Base-by-base conservation (phyloP, 345 rosid species). In the Citrus sp. region DNA sequence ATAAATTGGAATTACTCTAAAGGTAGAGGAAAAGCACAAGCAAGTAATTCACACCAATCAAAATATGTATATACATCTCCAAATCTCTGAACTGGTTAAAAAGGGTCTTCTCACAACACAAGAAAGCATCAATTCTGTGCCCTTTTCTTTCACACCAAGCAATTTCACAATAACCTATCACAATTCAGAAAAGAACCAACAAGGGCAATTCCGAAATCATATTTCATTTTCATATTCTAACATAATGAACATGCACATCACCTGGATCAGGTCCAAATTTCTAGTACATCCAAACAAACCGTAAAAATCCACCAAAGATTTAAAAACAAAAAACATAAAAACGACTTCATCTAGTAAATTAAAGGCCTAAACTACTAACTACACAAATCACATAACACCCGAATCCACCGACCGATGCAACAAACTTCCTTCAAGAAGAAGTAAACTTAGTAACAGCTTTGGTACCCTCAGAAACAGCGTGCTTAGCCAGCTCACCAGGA, bases 361-460 rank as follows among this genome's bases (percentile, higher is more conserved):
- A 4, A 72, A 78, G 19, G 18, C 78, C 79, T 61, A 80, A 72
- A 54, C 80, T 18, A 70, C 82, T 77, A 78, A 75, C 78, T 80
- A 37, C 73, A 77, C 67, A 82, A 73, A 38, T 34, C 22, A 8
- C 8, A 63, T 18, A 7, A 34, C 1, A 42, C 2, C 7, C 10
- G 68, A 54, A 63, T 49, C 22, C 63, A 38, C 8, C 69, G 22
- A 22, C 24, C 38, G 9, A 74, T 21, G 40, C 63, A 34, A 28
- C 54, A 42, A 18, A 6, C 18, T 1, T 4, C 16, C 9, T 75
- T 82, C 70, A 87, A 67, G 88, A 79, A 18, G 87, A 85, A 3
- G 89, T 87, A 49, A 87, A 87, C 70, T 87, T 87, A 0, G 87
- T 87, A 0, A 87, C 89, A 3, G 89, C 89, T 79, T 83, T 83